Evolutionary conservation across 176 grass and related monocot species (phyloP).

Genomic region (Ensete glaucum): DNA sequence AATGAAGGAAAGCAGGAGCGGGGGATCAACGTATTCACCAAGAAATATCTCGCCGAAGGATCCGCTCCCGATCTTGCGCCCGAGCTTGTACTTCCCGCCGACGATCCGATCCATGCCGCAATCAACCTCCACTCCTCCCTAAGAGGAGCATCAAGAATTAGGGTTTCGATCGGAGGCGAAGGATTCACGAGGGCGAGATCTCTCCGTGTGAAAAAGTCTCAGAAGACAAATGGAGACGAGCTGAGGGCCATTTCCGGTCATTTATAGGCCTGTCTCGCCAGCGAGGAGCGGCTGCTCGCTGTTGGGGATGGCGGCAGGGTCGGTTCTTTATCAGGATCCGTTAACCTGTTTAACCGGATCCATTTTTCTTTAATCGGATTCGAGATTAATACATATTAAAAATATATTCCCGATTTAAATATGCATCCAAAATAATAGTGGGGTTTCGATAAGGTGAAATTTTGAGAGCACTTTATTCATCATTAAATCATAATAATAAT

Average conservation of each 20-base stretch:
- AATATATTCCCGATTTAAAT: too few species aligned
- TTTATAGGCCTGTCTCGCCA: neutral
- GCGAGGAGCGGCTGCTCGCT: neutral
- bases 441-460: too few species aligned
- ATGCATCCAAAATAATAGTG: too few species aligned
- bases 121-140: neutral
- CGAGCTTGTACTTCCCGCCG: constrained; percentile 74
- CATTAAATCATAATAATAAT: too few species aligned
- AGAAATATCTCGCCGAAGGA: constrained; percentile 91
- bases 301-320: too few species aligned
- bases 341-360: too few species aligned
- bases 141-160: neutral
- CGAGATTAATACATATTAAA: too few species aligned
- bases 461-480: too few species aligned
- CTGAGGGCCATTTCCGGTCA: neutral
- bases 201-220: neutral
- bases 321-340: too few species aligned
- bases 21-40: constrained; percentile 26
- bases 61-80: constrained; percentile 84
- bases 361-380: too few species aligned
- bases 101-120: constrained; percentile 60
- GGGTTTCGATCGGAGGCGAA: neutral
- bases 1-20: neutral
- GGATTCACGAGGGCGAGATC: neutral
- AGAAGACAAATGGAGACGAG: neutral